Conservation (phyloP, 345 rosid species). For the Acer negundo region DNA sequence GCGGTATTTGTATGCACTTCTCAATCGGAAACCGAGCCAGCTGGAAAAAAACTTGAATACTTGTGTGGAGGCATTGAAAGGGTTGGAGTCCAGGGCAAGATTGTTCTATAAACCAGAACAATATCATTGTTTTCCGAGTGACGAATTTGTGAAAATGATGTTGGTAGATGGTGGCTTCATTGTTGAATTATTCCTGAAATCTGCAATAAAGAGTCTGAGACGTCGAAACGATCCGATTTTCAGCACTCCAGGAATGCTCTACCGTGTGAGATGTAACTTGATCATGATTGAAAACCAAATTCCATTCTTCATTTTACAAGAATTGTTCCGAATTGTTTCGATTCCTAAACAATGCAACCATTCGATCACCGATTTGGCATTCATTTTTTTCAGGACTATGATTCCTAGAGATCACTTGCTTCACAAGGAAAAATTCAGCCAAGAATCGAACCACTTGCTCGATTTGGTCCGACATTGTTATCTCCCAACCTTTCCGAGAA, state of each 20-base stretch:
- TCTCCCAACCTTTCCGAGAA: conserved; percentile 39
- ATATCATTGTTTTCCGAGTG: background rate
- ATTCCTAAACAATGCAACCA: conserved; percentile 34
- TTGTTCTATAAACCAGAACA: conserved; percentile 27
- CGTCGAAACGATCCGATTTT: conserved; percentile 49
- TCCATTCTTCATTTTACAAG: conserved; percentile 49
- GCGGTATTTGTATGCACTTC: conserved; percentile 48
- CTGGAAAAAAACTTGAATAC: conserved; percentile 37
- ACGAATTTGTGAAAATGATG: conserved; percentile 48
- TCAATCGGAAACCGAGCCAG: conserved; percentile 33
- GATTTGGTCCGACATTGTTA: conserved; percentile 53
- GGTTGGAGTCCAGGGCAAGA: conserved; percentile 42
- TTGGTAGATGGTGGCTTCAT: conserved; percentile 52
- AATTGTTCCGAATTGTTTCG: conserved; percentile 41
- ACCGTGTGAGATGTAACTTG: conserved; percentile 42
- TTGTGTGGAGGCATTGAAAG: conserved; percentile 39
- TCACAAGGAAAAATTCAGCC: conserved; percentile 40
- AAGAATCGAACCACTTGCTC: conserved; percentile 55
- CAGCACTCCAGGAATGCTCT: conserved; percentile 42
- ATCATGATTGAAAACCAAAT: conserved; percentile 60
- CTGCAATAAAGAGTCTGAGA: conserved; percentile 34
- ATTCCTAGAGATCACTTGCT: conserved; percentile 43
- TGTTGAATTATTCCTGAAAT: conserved; percentile 47
- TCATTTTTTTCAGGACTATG: conserved; percentile 47
- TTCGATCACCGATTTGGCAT: conserved; percentile 45